phyloP scores from a whole-genome alignment of 2,329 filamentous ascomycete genomes.

The Xylaria sp. region DNA sequence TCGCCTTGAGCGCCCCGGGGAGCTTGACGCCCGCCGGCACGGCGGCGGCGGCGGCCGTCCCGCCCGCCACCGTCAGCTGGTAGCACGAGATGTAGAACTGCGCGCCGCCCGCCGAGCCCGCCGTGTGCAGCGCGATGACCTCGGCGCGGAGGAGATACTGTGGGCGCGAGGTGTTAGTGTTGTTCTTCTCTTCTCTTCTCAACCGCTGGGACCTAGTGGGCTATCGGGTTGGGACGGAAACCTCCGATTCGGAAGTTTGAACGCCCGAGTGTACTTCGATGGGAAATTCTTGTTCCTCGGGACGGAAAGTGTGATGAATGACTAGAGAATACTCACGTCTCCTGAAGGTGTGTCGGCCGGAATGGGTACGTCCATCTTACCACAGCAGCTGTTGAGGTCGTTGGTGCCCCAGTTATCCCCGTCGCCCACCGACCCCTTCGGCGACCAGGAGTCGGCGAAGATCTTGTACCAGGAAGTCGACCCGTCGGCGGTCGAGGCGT shows the following conservation, averaged over 20 bases:
- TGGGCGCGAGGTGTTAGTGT: background rate
- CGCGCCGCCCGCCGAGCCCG: conserved; percentile 36
- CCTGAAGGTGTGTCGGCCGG: conserved; percentile 45
- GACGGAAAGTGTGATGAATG: background rate
- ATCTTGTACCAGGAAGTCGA: conserved; percentile 56
- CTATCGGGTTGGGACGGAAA: too few species aligned
- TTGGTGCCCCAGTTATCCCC: conserved; percentile 51
- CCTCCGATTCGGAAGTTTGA: too few species aligned
- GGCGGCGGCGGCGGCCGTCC: conserved; percentile 36
- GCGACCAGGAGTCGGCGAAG: conserved; percentile 50
- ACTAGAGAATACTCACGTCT: conserved; percentile 30
- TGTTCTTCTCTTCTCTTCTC: background rate
- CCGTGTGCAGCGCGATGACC: conserved; percentile 48
- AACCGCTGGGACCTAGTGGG: too few species aligned
- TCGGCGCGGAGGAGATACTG: conserved; percentile 48
- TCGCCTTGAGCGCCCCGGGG: conserved; percentile 48
- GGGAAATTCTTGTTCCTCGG: background rate
- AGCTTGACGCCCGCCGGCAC: conserved; percentile 38
- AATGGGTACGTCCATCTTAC: conserved; percentile 48
- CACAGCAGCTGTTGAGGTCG: conserved; percentile 43
- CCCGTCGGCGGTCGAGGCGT: conserved; percentile 49
- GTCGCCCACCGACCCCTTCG: conserved; percentile 43
- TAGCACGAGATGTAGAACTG: conserved; percentile 40
- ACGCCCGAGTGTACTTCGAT: background rate
- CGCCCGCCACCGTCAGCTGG: conserved; percentile 36